phyloP scores from a whole-genome alignment of 106 monocot genomes.

The Dactylorhiza incarnata region DNA sequence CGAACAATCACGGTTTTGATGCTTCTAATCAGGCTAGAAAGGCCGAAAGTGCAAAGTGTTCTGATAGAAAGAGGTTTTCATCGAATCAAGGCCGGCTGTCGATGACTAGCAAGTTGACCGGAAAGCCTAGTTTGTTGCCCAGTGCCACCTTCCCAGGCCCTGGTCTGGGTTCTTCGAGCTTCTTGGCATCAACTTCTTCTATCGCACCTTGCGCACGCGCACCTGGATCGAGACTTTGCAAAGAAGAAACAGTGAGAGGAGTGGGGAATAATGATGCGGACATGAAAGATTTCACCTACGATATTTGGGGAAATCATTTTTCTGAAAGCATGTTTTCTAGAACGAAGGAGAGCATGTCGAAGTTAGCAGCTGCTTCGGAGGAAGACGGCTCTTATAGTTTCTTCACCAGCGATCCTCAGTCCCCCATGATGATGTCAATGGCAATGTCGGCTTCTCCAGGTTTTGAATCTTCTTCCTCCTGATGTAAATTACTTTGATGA shows the following conservation, averaged over 20 bases:
- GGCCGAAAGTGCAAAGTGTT: slow-evolving; percentile 12
- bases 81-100: slow-evolving; percentile 9
- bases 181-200: slow-evolving; percentile 33
- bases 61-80: neutral
- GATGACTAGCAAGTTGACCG: neutral
- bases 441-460: slow-evolving; percentile 30
- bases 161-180: slow-evolving; percentile 11
- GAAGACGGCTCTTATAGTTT: slow-evolving; percentile 76
- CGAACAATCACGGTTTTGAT: slow-evolving; percentile 11
- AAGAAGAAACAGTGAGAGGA: slow-evolving; percentile 25
- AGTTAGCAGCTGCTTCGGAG: slow-evolving; percentile 47
- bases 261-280: slow-evolving; percentile 13
- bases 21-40: slow-evolving; percentile 4
- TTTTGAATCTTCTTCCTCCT: slow-evolving; percentile 20
- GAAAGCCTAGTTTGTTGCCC: slow-evolving; percentile 18
- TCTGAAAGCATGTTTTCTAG: slow-evolving; percentile 29
- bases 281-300: slow-evolving; percentile 51
- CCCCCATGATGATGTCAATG: slow-evolving; percentile 72
- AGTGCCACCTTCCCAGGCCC: slow-evolving; percentile 31
- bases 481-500: slow-evolving; percentile 49
- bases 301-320: slow-evolving; percentile 88
- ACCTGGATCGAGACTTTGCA: slow-evolving; percentile 57
- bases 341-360: slow-evolving; percentile 22
- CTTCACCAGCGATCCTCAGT: slow-evolving; percentile 70
- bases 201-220: slow-evolving; percentile 69